Evolutionary conservation across 1,139 yeast genomes (phyloP), one percentile per base, ranked within the genome.

Genomic region (Saccharomycopsis phalli): DNA sequence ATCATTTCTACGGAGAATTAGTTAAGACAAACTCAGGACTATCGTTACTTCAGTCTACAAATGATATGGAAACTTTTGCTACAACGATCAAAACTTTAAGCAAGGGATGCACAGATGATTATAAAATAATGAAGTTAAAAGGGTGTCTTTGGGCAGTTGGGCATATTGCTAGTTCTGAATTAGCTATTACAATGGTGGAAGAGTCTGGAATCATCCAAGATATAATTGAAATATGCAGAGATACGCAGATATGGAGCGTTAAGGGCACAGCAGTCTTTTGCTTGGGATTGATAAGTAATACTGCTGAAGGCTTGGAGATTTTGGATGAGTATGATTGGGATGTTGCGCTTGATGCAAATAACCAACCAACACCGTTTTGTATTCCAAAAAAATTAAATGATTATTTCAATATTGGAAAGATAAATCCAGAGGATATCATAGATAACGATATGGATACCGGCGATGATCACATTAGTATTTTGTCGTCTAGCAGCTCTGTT

Each of bases 101-200:
- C 54, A 2, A 47, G 47, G 13, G 46, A 40, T 17, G 37, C 45
- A 6, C 49, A 38, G n/a, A 45, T 36, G 37, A 26, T 59, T 57
- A 23, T 46, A 46, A 4, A 41, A 47, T 5, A 11, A 42, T 61
- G n/a, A 69, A 68, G 41, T 57, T 87, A 21, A 84, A 83, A 53
- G 86, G 88, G 13, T 74, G 81, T 37, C 55, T 88, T 36, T 91
- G 97, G 96, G 81, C 94, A 3, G 67, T 84, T 33, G 96, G 96
- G 0, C 79, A 79, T 51, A 77, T 87, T 31, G 87, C 88, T 2
- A 73, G 87, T 7, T 73, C 81, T 1, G 66, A 66, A 23, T 63
- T 68, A 42, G 95, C 95, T 0, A 74, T 81, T 23, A 73, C 74
- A 34, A 64, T 84, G 31, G 58, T 86, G 36, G 86, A 81, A 51